phyloP scores from a whole-genome alignment of 768 basidiomycete genomes.

The Thelephora ganbajun region DNA sequence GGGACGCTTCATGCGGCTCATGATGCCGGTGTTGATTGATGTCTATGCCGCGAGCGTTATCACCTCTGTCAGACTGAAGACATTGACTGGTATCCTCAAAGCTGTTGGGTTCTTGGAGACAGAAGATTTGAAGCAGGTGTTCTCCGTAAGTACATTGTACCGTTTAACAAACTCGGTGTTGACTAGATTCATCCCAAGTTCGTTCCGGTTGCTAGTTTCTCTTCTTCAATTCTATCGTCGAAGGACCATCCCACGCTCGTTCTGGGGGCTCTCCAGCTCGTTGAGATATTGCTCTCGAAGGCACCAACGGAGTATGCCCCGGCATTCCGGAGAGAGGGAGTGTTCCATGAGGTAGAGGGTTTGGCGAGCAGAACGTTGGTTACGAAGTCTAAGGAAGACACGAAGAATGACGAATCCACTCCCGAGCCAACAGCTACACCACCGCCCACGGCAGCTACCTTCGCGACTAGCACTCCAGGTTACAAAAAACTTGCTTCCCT shows the following conservation, averaged over 20 bases:
- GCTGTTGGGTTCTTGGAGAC: slow-evolving; percentile 81
- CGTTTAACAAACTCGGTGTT: not conserved
- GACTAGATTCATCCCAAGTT: slow-evolving; percentile 31
- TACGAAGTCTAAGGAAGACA: slow-evolving; percentile 34
- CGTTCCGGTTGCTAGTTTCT: slow-evolving; percentile 91
- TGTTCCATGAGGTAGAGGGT: slow-evolving; percentile 84
- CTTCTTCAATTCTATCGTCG: slow-evolving; percentile 86
- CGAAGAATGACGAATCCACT: slow-evolving; percentile 23
- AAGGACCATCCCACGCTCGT: slow-evolving; percentile 83
- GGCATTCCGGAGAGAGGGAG: slow-evolving; percentile 87
- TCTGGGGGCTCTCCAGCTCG: slow-evolving; percentile 81
- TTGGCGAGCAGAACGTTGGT: slow-evolving; percentile 49
- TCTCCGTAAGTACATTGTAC: slow-evolving; percentile 42
- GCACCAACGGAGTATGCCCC: slow-evolving; percentile 76
- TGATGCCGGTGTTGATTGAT: slow-evolving; percentile 90
- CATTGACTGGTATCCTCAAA: slow-evolving; percentile 77
- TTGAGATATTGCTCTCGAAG: slow-evolving; percentile 80
- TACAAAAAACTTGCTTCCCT: slow-evolving; percentile 59
- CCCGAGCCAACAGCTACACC: slow-evolving; percentile 22
- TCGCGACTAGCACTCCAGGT: slow-evolving; percentile 34
- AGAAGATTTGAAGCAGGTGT: slow-evolving; percentile 58
- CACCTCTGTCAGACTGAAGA: slow-evolving; percentile 76
- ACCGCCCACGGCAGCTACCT: slow-evolving; percentile 24
- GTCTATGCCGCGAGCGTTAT: slow-evolving; percentile 99
- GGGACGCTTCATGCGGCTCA: slow-evolving; percentile 71